Percentiles rank a stretch among this genome's conserved stretches.
These are phyloP conservation scores for Phytopythium kandeliae DNA, from an alignment of 352 stramenopile genomes.

Conservation along the genomic window DNA sequence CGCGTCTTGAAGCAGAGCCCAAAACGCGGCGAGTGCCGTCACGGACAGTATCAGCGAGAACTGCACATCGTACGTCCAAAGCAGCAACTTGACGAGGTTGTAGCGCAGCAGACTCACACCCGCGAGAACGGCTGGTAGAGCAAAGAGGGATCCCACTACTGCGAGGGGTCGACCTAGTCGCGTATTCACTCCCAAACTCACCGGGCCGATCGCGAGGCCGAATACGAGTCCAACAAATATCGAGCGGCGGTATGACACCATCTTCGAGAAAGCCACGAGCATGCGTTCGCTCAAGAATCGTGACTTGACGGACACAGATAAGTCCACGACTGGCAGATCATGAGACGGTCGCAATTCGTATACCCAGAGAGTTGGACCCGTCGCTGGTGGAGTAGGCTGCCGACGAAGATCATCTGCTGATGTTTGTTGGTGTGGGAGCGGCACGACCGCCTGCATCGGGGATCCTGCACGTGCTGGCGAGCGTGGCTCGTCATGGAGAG, in stretches of 20 bases:
- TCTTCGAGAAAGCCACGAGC: not conserved
- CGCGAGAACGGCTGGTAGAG: not conserved
- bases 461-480: not conserved
- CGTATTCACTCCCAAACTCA: not conserved
- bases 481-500: not conserved
- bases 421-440: not conserved
- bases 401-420: not conserved
- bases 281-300: slow-evolving; percentile 6
- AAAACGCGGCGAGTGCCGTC: not conserved
- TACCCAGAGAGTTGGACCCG: not conserved
- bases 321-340: slow-evolving; percentile 8
- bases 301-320: slow-evolving; percentile 16
- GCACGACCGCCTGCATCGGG: not conserved
- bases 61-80: slow-evolving; percentile 12
- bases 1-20: not conserved
- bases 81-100: slow-evolving; percentile 5
- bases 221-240: not conserved
- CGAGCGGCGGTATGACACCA: not conserved
- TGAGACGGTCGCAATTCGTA: slow-evolving; percentile 6
- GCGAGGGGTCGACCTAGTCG: not conserved
- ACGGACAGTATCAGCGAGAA: slow-evolving; percentile 6
- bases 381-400: not conserved
- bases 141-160: not conserved
- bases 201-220: not conserved
- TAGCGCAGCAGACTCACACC: slow-evolving; percentile 7